Percentiles rank a stretch among this genome's conserved stretches.
Evolutionary conservation across 2,329 filamentous ascomycete species (phyloP).

Genomic region (Arachnomyces sp.): DNA sequence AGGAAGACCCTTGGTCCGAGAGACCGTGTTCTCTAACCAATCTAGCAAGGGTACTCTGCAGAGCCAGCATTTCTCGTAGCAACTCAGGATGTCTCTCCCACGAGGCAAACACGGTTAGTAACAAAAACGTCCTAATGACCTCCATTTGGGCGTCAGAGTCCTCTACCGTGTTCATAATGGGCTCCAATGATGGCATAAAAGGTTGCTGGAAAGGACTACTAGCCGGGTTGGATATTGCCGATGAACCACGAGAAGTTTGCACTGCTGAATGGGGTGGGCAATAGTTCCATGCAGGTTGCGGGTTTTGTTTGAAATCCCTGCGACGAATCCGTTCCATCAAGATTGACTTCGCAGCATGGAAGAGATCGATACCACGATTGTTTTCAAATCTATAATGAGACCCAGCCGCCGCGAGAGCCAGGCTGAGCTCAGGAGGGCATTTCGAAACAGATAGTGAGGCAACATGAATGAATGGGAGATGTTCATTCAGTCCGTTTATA

Average conservation of each 20-base stretch:
- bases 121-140: constrained; percentile 42
- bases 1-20: constrained; percentile 24
- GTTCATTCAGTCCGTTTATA: constrained; percentile 44
- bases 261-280: constrained; percentile 24
- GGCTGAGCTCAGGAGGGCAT: constrained; percentile 41
- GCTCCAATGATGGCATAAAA: constrained; percentile 25
- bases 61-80: constrained; percentile 49
- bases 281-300: constrained; percentile 36
- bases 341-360: constrained; percentile 50
- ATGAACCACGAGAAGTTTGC: constrained; percentile 33
- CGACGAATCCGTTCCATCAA: constrained; percentile 45
- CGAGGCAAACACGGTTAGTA: constrained; percentile 53
- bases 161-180: constrained; percentile 28
- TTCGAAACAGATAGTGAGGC: constrained; percentile 40
- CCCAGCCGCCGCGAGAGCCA: constrained; percentile 45
- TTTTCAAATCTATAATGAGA: constrained; percentile 44
- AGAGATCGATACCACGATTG: constrained; percentile 48
- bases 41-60: constrained; percentile 50
- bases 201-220: constrained; percentile 38
- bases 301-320: constrained; percentile 40
- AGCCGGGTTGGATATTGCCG: constrained; percentile 33
- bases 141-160: constrained; percentile 43
- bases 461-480: constrained; percentile 46
- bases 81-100: constrained; percentile 54
- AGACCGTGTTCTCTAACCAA: constrained; percentile 50